phyloP scores from a whole-genome alignment of 148 eudicot species.

The Diospyros lotus region DNA sequence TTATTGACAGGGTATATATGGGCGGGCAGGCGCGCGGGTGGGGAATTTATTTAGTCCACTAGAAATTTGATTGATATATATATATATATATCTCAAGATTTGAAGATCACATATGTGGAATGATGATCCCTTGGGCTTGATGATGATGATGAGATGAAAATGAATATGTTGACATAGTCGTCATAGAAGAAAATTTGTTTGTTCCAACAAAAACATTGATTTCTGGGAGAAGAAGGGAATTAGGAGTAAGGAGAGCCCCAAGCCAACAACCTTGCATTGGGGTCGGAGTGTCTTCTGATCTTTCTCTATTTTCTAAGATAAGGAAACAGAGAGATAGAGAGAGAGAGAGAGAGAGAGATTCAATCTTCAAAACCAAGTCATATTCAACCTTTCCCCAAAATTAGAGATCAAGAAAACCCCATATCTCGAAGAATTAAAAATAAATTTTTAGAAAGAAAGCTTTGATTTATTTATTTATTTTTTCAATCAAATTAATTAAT shows the following conservation, averaged over 20 bases:
- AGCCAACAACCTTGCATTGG: conserved; percentile 21
- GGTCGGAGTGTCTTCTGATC: conserved; percentile 26
- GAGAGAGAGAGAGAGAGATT: conserved; percentile 11
- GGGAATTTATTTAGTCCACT: too few relatives aligned
- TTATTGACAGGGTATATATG: too few relatives aligned
- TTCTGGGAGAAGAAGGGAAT: not conserved
- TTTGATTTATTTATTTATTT: too few relatives aligned
- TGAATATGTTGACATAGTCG: not conserved
- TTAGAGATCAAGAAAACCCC: not conserved
- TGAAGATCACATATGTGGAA: too few relatives aligned
- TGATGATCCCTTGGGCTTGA: too few relatives aligned
- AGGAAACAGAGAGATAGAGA: conserved; percentile 5
- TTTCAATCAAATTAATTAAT: not conserved
- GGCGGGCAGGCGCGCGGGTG: too few relatives aligned
- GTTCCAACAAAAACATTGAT: conserved; percentile 15
- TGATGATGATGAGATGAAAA: too few relatives aligned
- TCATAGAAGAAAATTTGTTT: conserved; percentile 5
- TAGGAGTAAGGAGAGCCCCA: conserved; percentile 11
- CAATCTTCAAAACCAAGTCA: conserved; percentile 22
- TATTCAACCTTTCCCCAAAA: not conserved
- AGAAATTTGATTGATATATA: too few relatives aligned
- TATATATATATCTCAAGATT: too few relatives aligned
- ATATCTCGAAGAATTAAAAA: not conserved
- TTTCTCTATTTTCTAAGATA: conserved; percentile 29
- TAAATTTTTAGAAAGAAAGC: not conserved